Evolutionary conservation across 345 rosid genomes (phyloP), one percentile per base, ranked within the genome.

Genomic region (Brassica nigra): DNA sequence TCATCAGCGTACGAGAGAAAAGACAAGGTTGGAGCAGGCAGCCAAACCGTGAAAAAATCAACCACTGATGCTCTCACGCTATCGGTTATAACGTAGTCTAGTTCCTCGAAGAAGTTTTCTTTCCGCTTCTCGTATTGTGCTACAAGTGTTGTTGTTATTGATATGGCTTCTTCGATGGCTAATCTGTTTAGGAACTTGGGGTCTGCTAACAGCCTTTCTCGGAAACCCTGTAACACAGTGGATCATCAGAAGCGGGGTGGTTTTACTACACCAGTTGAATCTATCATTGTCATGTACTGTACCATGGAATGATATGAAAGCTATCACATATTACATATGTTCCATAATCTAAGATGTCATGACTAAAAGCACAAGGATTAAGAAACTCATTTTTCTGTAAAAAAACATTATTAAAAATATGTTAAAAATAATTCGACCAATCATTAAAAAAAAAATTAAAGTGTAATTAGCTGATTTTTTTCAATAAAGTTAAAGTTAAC

Each of bases 1-100:
- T 88, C 91, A 71, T 89, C 87, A 16, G 91, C 87, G 75, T 85
- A 86, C 42, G 95, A 90, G 76, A 92, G 86, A 76, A 94, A 94
- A 8, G 97, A 92, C 65, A 94, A 75, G 65, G 97, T 92, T 70
- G 98, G 98, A 20, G 97, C 95, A 73, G 98, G 96, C 75, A 94
- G 95, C 96, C 97, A 94, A 30, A 92, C 97, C 0, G 96, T 90
- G 78, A 94, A 94, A 68, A 94, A 94, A 78, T 94, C 97, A 67
- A 90, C 97, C 29, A 94, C 96, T 4, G 76, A 20, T 75, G 93
- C 98, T 76, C 97, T 85, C 39, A 88, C 81, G 20, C 94, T 92
- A 80, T 94, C 98, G 0, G 97, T 94, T 47, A 94, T 89, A 33
- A 94, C 97, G 79, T 94, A 92, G 76, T 94, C 98, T 57, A 94